A percentile compares a stretch with the other conserved stretches of the same genome.
phyloP scores from a whole-genome alignment of 2,329 filamentous ascomycete genomes.

The Arthrobotrys sphaeroides region DNA sequence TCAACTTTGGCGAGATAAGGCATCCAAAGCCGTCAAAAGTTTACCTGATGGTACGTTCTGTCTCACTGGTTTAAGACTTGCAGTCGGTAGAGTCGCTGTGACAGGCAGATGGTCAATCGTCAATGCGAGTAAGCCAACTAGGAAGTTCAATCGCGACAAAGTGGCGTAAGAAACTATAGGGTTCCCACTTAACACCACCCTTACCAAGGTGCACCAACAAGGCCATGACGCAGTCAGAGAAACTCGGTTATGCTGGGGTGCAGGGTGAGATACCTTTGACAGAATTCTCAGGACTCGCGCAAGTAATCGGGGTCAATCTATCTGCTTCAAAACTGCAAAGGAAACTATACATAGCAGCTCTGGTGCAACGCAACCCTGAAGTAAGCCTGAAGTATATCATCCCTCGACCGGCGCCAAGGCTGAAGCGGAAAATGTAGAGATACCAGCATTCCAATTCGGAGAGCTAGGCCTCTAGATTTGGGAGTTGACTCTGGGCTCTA shows the following conservation, averaged over 20 bases:
- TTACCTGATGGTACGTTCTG: conserved; percentile 10
- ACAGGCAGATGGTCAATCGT: conserved; percentile 42
- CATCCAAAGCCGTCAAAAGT: background rate
- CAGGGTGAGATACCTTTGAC: conserved; percentile 18
- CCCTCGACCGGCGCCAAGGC: background rate
- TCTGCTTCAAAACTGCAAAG: conserved; percentile 28
- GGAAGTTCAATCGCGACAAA: conserved; percentile 51
- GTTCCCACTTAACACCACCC: conserved; percentile 24
- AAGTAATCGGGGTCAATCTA: conserved; percentile 29
- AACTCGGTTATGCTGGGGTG: conserved; percentile 13
- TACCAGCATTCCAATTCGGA: conserved; percentile 16
- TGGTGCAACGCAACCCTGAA: conserved; percentile 40
- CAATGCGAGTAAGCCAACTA: conserved; percentile 53
- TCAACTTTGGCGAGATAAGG: conserved; percentile 1
- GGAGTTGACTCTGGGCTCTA: background rate
- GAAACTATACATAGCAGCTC: conserved; percentile 41
- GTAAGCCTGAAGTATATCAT: conserved; percentile 18
- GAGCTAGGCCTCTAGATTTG: conserved; percentile 10
- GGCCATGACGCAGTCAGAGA: conserved; percentile 42
- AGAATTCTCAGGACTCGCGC: conserved; percentile 1
- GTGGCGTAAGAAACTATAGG: conserved; percentile 49
- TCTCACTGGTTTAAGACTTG: conserved; percentile 29
- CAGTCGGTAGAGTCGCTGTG: conserved; percentile 18
- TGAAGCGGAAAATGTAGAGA: background rate
- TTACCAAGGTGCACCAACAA: conserved; percentile 13